A percentile compares a stretch with the other conserved stretches of the same genome.
These are phyloP conservation scores for Solanum sejunctum DNA, from an alignment of 257 asterid genomes.

Conservation along the genomic window DNA sequence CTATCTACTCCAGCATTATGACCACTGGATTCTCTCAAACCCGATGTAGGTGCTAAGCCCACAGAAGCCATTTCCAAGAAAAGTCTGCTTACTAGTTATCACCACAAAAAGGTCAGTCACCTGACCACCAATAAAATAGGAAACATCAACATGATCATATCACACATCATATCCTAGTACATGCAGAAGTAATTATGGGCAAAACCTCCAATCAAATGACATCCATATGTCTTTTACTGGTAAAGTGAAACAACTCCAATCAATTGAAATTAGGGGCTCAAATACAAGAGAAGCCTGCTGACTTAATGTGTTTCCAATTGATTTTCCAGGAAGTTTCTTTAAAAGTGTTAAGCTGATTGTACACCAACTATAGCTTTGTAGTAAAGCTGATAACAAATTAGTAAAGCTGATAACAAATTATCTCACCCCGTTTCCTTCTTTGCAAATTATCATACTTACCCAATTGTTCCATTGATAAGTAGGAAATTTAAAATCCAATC, in stretches of 20 bases:
- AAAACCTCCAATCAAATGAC: not conserved
- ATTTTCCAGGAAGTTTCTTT: not conserved
- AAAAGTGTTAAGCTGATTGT: not conserved
- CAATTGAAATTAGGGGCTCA: not conserved
- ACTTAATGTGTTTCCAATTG: not conserved
- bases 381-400: not conserved
- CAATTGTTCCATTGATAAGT: not conserved
- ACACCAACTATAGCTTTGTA: not conserved
- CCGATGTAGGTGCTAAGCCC: conserved; percentile 50
- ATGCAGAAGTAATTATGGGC: not conserved
- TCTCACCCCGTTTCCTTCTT: not conserved
- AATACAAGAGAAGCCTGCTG: not conserved
- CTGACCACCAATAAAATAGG: conserved; percentile 9
- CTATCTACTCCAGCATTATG: conserved; percentile 48
- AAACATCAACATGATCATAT: not conserved
- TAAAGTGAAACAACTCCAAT: not conserved
- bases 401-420: not conserved
- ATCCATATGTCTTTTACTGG: not conserved
- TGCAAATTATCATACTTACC: not conserved
- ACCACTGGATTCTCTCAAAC: conserved; percentile 42
- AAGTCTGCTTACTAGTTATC: conserved; percentile 14
- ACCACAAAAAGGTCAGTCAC: conserved; percentile 46
- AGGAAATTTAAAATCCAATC: not conserved
- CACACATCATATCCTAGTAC: not conserved
- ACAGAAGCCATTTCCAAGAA: conserved; percentile 58